These are phyloP conservation scores for Dryas octopetala DNA, from an alignment of 306 rosid genomes.

Conservation along the genomic window DNA sequence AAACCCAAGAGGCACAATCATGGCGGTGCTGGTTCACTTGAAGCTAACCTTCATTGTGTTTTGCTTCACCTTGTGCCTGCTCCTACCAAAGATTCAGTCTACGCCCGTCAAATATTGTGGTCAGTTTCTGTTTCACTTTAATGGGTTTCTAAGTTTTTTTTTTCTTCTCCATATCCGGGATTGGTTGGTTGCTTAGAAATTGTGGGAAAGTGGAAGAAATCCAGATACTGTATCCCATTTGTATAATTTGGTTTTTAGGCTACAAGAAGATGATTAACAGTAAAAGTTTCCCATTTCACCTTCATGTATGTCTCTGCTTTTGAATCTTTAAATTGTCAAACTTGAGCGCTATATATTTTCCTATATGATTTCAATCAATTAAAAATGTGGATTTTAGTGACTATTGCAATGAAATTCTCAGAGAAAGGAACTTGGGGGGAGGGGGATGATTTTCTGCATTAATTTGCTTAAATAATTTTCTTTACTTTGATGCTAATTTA, in stretches of 20 bases:
- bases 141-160: background rate
- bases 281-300: background rate
- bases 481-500: conserved; percentile 10
- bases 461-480: conserved; percentile 2
- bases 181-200: conserved; percentile 6
- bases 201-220: background rate
- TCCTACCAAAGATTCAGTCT: conserved; percentile 43
- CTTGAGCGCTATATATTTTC: background rate
- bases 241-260: background rate
- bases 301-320: background rate
- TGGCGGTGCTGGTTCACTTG: conserved; percentile 42
- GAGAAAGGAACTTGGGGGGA: background rate
- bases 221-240: too few relatives aligned
- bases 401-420: background rate
- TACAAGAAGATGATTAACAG: background rate
- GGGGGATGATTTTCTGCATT: background rate
- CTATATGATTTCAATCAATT: background rate
- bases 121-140: conserved; percentile 25
- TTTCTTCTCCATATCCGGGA: background rate
- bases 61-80: conserved; percentile 36
- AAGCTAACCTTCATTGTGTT: conserved; percentile 36
- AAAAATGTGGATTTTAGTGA: background rate
- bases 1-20: background rate
- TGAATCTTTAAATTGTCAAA: background rate
- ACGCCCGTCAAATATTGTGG: conserved; percentile 58